A percentile compares a stretch with the other conserved stretches of the same genome.
These are phyloP conservation scores for Dactylellina haptotyla DNA, from an alignment of 2,329 filamentous ascomycete species.

Conservation along the genomic window DNA sequence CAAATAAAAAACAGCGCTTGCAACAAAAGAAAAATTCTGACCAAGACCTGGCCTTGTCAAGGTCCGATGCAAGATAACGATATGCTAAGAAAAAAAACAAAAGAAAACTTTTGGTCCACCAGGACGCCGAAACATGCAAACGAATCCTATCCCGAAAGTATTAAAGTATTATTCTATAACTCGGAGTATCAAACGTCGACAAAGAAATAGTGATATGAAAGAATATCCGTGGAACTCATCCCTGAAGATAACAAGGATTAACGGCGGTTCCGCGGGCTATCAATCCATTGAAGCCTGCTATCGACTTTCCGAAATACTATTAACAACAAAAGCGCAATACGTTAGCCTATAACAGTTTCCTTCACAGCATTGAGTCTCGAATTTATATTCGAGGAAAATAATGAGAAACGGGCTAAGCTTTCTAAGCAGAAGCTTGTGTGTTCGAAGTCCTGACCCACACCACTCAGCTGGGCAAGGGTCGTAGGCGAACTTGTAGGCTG, in stretches of 20 bases:
- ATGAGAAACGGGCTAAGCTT: constrained; percentile 2
- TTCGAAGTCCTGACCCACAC: neutral
- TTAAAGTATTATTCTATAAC: too few relatives aligned
- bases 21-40: neutral
- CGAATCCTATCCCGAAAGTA: too few relatives aligned
- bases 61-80: neutral
- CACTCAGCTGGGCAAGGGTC: neutral
- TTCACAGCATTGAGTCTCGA: too few relatives aligned
- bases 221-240: neutral
- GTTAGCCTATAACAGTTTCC: constrained; percentile 14
- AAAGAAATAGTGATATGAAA: too few relatives aligned
- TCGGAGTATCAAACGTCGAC: too few relatives aligned
- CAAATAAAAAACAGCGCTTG: neutral
- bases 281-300: constrained; percentile 25
- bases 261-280: constrained; percentile 8
- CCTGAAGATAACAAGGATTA: too few relatives aligned
- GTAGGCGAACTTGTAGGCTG: constrained; percentile 21
- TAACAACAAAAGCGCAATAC: constrained; percentile 2
- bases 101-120: too few relatives aligned
- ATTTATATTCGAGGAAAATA: neutral
- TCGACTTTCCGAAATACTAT: constrained; percentile 51
- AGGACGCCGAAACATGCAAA: too few relatives aligned
- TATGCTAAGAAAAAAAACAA: too few relatives aligned
- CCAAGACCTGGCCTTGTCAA: neutral
- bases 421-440: constrained; percentile 3